These are phyloP conservation scores for Fusarium irregulare DNA, from an alignment of 2,329 filamentous ascomycete genomes.

Conservation along the genomic window DNA sequence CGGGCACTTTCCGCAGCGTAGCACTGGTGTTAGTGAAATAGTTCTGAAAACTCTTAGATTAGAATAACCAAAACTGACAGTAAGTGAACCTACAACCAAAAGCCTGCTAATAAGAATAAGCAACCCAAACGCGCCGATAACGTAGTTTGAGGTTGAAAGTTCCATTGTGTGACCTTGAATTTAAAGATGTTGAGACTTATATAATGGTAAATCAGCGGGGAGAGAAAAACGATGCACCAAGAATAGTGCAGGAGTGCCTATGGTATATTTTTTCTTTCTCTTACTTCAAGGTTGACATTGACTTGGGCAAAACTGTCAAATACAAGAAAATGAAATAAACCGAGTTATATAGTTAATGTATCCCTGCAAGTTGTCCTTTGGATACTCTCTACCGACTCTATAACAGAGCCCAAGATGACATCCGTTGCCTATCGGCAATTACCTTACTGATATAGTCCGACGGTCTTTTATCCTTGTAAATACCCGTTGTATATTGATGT, in stretches of 20 bases:
- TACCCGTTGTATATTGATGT: not conserved
- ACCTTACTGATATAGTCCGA: not conserved
- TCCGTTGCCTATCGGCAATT: not conserved
- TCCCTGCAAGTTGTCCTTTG: not conserved
- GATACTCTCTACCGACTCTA: too few species aligned
- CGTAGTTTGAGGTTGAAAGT: not conserved
- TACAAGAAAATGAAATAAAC: not conserved
- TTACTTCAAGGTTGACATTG: too few species aligned
- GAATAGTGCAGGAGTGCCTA: not conserved
- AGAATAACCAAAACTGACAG: not conserved
- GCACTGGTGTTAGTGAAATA: not conserved
- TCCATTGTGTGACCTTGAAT: not conserved
- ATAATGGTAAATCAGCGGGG: not conserved
- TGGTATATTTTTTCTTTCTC: not conserved
- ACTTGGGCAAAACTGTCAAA: not conserved
- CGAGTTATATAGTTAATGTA: not conserved
- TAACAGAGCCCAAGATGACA: too few species aligned
- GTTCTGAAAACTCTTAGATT: not conserved
- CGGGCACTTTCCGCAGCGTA: not conserved
- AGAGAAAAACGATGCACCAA: accelerated
- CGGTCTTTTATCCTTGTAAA: not conserved
- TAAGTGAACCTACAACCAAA: not conserved
- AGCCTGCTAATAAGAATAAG: not conserved
- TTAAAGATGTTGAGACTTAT: not conserved
- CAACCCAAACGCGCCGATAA: not conserved